Percentiles rank a stretch among this genome's conserved stretches.
Conservation (phyloP, 345 rosid species). For the Populus davidiana region DNA sequence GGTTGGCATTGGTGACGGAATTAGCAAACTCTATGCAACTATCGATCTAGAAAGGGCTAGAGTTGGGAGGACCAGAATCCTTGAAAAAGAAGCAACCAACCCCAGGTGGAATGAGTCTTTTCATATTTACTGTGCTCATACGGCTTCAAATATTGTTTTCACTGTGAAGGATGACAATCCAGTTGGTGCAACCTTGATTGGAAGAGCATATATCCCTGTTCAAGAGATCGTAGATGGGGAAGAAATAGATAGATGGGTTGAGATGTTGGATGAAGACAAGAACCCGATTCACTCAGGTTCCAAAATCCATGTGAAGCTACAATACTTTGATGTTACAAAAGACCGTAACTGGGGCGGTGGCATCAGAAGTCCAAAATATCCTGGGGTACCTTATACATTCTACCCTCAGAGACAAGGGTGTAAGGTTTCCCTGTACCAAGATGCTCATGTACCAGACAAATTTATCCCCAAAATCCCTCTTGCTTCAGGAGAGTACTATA, state of each 20-base stretch:
- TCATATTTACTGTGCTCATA: constrained; percentile 88
- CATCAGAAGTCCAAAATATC: constrained; percentile 62
- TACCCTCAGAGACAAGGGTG: constrained; percentile 84
- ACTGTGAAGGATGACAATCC: constrained; percentile 88
- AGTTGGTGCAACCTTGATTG: constrained; percentile 83
- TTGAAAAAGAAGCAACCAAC: constrained; percentile 52
- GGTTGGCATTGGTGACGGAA: constrained; percentile 82
- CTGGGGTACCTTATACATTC: constrained; percentile 93
- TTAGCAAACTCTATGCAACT: constrained; percentile 68
- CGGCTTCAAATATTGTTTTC: constrained; percentile 75
- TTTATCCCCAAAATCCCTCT: constrained; percentile 87
- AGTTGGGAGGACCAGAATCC: constrained; percentile 79
- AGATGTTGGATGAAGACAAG: constrained; percentile 62
- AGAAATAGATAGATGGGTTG: constrained; percentile 89
- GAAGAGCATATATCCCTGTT: constrained; percentile 80
- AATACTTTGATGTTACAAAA: constrained; percentile 63
- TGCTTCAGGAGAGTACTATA: constrained; percentile 75
- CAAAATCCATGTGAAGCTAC: constrained; percentile 89
- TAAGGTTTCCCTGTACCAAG: constrained; percentile 86
- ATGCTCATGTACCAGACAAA: constrained; percentile 84
- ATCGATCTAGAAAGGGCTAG: constrained; percentile 89
- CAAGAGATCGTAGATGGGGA: constrained; percentile 66
- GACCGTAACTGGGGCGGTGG: constrained; percentile 71
- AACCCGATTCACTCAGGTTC: constrained; percentile 57
- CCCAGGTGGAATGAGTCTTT: constrained; percentile 91